phyloP scores from a whole-genome alignment of 2,329 filamentous ascomycete species.

The Elsinoe perseae region DNA sequence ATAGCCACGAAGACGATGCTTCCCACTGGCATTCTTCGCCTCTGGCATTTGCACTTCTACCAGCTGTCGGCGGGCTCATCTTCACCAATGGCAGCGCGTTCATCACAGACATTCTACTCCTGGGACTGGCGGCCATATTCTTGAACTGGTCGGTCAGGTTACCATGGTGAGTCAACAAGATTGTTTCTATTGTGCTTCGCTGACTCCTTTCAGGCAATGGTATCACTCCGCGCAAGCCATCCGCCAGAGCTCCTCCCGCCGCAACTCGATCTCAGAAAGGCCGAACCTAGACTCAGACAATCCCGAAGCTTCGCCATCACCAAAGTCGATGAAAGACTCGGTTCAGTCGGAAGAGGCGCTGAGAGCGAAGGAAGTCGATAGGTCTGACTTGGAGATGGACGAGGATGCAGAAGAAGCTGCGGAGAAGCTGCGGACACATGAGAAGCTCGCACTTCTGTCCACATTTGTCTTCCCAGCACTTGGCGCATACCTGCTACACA shows the following conservation, averaged over 20 bases:
- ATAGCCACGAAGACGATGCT: constrained; percentile 40
- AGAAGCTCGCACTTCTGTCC: constrained; percentile 63
- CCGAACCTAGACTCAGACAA: constrained; percentile 17
- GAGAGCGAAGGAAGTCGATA: constrained; percentile 14
- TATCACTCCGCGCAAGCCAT: constrained; percentile 42
- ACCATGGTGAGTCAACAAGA: constrained; percentile 74
- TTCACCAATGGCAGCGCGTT: constrained; percentile 78
- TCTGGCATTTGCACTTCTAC: constrained; percentile 73
- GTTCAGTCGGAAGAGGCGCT: constrained; percentile 9
- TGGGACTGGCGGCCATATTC: constrained; percentile 74
- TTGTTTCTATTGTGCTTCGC: not conserved
- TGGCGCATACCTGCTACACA: constrained; percentile 77
- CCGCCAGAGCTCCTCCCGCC: constrained; percentile 16
- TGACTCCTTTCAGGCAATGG: constrained; percentile 39
- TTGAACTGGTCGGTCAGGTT: constrained; percentile 86
- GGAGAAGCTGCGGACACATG: constrained; percentile 63
- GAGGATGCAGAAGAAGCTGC: constrained; percentile 35
- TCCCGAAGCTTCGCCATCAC: constrained; percentile 22
- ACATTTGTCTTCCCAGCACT: constrained; percentile 73
- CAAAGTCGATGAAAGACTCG: constrained; percentile 13
- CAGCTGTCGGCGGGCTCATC: constrained; percentile 74
- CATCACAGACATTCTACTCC: constrained; percentile 74
- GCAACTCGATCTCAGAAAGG: not conserved
- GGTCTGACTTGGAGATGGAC: constrained; percentile 14
- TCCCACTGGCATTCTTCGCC: constrained; percentile 74